These are phyloP conservation scores for Pichia sporocuriosa DNA, from an alignment of 805 yeast genomes.

Conservation along the genomic window DNA sequence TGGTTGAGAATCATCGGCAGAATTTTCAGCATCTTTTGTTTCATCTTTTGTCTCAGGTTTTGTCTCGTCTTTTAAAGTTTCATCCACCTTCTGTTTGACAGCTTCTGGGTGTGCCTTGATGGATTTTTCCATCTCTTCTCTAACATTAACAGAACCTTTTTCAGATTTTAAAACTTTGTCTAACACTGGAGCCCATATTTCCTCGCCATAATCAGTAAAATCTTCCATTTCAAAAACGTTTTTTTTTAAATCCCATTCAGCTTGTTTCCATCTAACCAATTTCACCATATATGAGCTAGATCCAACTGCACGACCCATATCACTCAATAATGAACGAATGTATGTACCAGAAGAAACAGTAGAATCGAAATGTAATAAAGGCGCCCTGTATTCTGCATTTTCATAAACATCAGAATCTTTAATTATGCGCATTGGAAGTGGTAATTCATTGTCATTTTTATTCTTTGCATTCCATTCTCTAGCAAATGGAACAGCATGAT, in stretches of 20 bases:
- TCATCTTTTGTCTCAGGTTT: conserved; percentile 3
- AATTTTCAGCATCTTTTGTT: conserved; percentile 5
- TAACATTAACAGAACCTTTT: conserved; percentile 35
- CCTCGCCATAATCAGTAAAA: conserved; percentile 53
- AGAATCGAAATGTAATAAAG: conserved; percentile 65
- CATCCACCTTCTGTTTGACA: neutral
- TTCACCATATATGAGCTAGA: conserved; percentile 86
- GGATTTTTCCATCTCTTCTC: conserved; percentile 32
- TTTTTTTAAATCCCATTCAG: conserved; percentile 72
- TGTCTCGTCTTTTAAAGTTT: neutral
- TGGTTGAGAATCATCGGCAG: conserved; percentile 4
- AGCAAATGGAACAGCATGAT: conserved; percentile 55
- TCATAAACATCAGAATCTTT: conserved; percentile 28
- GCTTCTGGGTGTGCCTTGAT: conserved; percentile 16
- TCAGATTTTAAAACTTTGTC: conserved; percentile 40
- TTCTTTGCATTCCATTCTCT: conserved; percentile 44
- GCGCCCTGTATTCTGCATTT: conserved; percentile 46
- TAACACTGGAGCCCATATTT: conserved; percentile 65
- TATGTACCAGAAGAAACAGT: conserved; percentile 93
- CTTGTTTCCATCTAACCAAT: conserved; percentile 67
- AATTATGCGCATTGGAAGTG: conserved; percentile 35
- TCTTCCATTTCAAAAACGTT: conserved; percentile 63
- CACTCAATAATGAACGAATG: conserved; percentile 84
- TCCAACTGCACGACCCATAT: conserved; percentile 73
- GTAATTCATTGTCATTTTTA: conserved; percentile 24